Percentiles rank a stretch among this genome's conserved stretches.
phyloP scores from a whole-genome alignment of 495 filamentous ascomycete genomes.

The Talaromyces thailandensis region DNA sequence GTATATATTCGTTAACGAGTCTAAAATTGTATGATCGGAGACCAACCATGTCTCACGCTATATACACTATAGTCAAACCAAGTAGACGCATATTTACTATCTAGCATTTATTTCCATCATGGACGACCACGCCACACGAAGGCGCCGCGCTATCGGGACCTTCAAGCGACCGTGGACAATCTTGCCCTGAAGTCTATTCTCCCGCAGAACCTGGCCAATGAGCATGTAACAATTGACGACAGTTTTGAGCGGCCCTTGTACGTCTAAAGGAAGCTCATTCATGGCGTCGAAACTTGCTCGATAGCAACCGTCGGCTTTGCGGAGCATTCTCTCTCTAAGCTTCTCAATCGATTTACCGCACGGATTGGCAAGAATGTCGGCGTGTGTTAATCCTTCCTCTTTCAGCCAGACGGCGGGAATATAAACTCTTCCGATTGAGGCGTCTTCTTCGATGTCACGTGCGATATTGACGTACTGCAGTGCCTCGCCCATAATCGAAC shows the following conservation, averaged over 20 bases:
- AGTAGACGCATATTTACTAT: background rate
- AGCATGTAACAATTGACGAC: conserved; percentile 69
- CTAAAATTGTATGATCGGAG: no score
- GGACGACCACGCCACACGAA: background rate
- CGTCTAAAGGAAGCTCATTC: conserved; percentile 44
- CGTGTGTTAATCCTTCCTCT: conserved; percentile 39
- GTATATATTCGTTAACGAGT: no score
- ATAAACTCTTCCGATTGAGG: conserved; percentile 52
- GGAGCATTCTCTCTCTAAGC: conserved; percentile 43
- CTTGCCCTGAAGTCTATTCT: background rate
- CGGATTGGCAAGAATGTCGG: conserved; percentile 43
- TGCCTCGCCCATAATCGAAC: conserved; percentile 49
- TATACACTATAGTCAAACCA: background rate
- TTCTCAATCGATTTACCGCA: conserved; percentile 9
- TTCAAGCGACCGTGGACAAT: background rate
- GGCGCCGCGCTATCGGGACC: background rate
- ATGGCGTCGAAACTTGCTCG: conserved; percentile 38
- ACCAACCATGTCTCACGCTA: background rate
- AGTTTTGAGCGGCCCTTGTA: conserved; percentile 50
- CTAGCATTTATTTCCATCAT: background rate
- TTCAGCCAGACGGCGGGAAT: conserved; percentile 52
- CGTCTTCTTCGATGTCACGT: conserved; percentile 55
- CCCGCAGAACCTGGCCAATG: conserved; percentile 36
- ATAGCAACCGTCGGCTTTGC: conserved; percentile 47
- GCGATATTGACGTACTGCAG: conserved; percentile 66